These are phyloP conservation scores for Phoenix dactylifera DNA, from an alignment of 176 grass and related monocot genomes.

Conservation along the genomic window DNA sequence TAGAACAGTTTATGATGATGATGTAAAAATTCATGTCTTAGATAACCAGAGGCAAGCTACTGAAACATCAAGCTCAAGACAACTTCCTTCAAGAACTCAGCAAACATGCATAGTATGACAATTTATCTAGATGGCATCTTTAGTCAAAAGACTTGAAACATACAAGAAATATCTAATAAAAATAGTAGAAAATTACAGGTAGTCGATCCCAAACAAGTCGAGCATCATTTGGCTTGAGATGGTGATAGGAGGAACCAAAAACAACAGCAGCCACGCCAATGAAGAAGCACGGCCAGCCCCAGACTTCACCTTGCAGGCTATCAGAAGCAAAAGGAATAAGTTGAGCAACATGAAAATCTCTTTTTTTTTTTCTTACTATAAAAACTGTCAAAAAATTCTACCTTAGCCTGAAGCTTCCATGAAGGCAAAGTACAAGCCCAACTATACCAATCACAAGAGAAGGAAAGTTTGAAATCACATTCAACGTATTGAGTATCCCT, in stretches of 20 bases:
- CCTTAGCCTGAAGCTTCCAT: conserved; percentile 74
- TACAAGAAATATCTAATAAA: too few species aligned
- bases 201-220: conserved; percentile 85
- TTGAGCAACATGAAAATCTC: background rate
- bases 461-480: conserved; percentile 84
- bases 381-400: background rate
- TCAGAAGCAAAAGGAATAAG: conserved; percentile 5
- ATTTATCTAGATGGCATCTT: too few species aligned
- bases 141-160: too few species aligned
- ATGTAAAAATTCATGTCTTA: too few species aligned
- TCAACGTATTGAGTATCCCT: conserved; percentile 85
- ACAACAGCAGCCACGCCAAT: conserved; percentile 52
- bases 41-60: too few species aligned
- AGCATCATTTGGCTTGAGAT: conserved; percentile 68
- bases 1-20: too few species aligned
- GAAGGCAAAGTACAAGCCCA: conserved; percentile 59
- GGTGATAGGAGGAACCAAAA: conserved; percentile 86
- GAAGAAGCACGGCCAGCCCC: conserved; percentile 75
- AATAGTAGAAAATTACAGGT: too few species aligned
- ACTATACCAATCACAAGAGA: conserved; percentile 65
- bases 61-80: too few species aligned
- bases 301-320: conserved; percentile 75
- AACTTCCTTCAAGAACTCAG: too few species aligned
- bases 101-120: too few species aligned
- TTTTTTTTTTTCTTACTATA: background rate